Conservation (phyloP, 805 yeast genomes). For the Saccharomycopsis guyanensis region DNA sequence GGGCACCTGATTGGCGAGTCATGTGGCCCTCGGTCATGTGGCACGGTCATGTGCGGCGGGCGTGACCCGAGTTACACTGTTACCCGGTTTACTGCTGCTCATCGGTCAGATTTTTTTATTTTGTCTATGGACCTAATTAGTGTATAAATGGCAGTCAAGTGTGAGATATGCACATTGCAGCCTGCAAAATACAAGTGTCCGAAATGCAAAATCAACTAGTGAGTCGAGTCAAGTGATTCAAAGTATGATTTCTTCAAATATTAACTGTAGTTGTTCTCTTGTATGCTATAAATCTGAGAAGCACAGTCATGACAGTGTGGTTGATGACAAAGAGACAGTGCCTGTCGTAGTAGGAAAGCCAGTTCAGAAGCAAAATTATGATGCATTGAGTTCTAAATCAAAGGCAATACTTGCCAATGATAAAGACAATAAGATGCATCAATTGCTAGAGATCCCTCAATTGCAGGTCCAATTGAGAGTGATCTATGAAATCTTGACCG, state of each 20-base stretch:
- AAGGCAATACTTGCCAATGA: neutral
- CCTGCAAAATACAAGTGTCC: conserved; percentile 42
- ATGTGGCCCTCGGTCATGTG: neutral
- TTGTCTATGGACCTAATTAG: no score
- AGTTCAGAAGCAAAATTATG: neutral
- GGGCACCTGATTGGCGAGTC: conserved; percentile 2
- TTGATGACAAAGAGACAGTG: conserved; percentile 5
- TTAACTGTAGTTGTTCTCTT: conserved; percentile 39
- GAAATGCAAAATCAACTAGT: conserved; percentile 36
- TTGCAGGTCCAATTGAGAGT: conserved; percentile 50
- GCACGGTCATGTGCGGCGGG: neutral
- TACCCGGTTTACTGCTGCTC: no score
- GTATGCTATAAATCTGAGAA: conserved; percentile 44
- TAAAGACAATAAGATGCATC: conserved; percentile 27
- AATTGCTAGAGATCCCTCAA: conserved; percentile 39
- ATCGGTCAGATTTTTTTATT: no score
- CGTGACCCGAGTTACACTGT: neutral
- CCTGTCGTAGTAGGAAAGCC: neutral
- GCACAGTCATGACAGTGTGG: conserved; percentile 28
- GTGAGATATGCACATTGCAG: conserved; percentile 30
- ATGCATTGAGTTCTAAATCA: neutral
- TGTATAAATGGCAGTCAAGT: no score
- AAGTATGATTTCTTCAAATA: conserved; percentile 1
- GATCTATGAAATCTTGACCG: conserved; percentile 40
- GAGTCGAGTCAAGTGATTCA: conserved; percentile 18